Conservation (phyloP, 1,139 yeast species). For the Debaryomyces udenii region DNA sequence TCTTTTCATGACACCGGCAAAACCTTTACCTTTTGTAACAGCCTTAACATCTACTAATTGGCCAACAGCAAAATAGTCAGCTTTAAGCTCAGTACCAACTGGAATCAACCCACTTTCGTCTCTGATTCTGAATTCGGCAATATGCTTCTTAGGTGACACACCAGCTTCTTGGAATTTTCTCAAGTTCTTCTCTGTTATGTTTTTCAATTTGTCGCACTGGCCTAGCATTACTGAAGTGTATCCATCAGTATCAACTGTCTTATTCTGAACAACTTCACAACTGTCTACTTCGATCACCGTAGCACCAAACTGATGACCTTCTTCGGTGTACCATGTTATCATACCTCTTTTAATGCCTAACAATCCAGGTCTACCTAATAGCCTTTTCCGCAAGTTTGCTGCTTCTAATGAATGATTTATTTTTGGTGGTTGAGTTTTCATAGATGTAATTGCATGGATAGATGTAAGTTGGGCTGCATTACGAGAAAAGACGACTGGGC, state of each 20-base stretch:
- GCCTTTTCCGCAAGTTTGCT: slow-evolving; percentile 64
- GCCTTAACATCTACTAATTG: slow-evolving; percentile 82
- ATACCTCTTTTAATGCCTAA: slow-evolving; percentile 86
- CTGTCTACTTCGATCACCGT: slow-evolving; percentile 88
- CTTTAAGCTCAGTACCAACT: slow-evolving; percentile 75
- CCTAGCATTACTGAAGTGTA: slow-evolving; percentile 88
- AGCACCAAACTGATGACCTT: slow-evolving; percentile 73
- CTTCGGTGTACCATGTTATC: slow-evolving; percentile 76
- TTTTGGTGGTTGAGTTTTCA: slow-evolving; percentile 44
- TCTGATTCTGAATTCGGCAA: slow-evolving; percentile 79
- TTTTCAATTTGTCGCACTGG: slow-evolving; percentile 70
- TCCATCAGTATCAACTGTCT: slow-evolving; percentile 71
- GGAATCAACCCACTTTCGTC: slow-evolving; percentile 68
- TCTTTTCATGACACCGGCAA: slow-evolving; percentile 98
- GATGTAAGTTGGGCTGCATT: slow-evolving; percentile 56
- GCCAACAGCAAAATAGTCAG: slow-evolving; percentile 83
- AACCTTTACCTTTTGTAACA: slow-evolving; percentile 91
- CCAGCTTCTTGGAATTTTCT: slow-evolving; percentile 82
- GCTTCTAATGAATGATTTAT: slow-evolving; percentile 59
- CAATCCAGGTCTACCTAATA: slow-evolving; percentile 80
- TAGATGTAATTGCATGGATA: slow-evolving; percentile 54
- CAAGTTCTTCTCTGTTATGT: slow-evolving; percentile 64
- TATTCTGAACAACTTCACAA: slow-evolving; percentile 79
- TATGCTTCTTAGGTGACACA: slow-evolving; percentile 78
- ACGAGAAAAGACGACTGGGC: slow-evolving; percentile 26